Evolutionary conservation across 495 filamentous ascomycete species (phyloP).

Genomic region (Podospora tetraspora): DNA sequence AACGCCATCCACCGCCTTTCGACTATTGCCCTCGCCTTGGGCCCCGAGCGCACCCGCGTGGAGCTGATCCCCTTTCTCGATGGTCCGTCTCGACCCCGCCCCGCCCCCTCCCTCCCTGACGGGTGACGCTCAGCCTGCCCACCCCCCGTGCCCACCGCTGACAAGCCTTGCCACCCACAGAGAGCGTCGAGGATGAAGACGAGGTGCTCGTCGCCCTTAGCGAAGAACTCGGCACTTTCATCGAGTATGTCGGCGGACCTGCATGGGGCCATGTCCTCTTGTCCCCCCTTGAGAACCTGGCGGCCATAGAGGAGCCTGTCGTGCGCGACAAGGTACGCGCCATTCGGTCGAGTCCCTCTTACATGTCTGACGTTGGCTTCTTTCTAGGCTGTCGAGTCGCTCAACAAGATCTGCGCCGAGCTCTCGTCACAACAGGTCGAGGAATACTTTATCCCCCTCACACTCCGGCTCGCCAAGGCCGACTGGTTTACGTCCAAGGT

Average conservation of each 20-base stretch:
- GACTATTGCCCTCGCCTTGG: conserved; percentile 93
- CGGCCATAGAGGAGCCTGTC: conserved; percentile 95
- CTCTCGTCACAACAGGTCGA: conserved; percentile 88
- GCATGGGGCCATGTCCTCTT: conserved; percentile 92
- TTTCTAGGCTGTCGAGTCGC: conserved; percentile 84
- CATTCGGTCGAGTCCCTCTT: not conserved
- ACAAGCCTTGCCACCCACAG: conserved; percentile 43
- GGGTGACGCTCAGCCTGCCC: not conserved
- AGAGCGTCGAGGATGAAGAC: conserved; percentile 98
- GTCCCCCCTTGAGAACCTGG: conserved; percentile 94
- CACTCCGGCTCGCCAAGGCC: conserved; percentile 91
- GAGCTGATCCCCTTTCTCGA: conserved; percentile 98
- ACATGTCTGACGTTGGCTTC: conserved; percentile 13
- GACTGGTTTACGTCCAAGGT: conserved; percentile 99
- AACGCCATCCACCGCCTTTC: conserved; percentile 98
- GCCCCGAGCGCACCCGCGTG: conserved; percentile 90
- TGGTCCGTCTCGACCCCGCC: conserved; percentile 52
- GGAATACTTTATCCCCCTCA: conserved; percentile 91
- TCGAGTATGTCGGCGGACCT: conserved; percentile 95
- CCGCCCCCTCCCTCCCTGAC: conserved; percentile 4
- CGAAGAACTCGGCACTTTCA: conserved; percentile 91
- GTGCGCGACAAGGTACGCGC: conserved; percentile 85
- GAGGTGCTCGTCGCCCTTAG: conserved; percentile 95
- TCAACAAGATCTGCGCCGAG: conserved; percentile 96
- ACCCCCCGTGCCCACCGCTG: conserved; percentile 14